Base-by-base conservation (phyloP, 169 alveolate genomes). In the Cryptosporidium sp. region DNA sequence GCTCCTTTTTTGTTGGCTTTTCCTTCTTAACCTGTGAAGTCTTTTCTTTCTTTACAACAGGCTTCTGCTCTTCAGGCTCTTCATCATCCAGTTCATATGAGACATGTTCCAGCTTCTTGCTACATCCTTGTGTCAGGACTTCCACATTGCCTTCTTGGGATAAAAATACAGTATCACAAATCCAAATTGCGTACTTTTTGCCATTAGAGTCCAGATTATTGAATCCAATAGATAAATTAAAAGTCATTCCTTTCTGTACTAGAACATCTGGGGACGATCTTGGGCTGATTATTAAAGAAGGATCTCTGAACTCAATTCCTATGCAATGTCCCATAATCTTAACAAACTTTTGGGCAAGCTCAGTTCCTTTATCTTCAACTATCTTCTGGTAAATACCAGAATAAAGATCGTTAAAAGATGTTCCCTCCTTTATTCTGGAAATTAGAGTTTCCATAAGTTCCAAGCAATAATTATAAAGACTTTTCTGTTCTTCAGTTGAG, bases 151-250 rank as follows among this genome's bases (percentile, higher is more conserved):
- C 97, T 44, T 93, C 92, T 0, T 62, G 72, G 31, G 96, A 80
- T 33, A 95, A 92, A 65, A 61, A 94, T 7, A 95, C 96, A 3
- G 98, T 95, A 75, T 95, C 98, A 45, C 97, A 95, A n/a, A 95
- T 86, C 98, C 98, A 95, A 6, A 94, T 93, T 33, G 98, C 97
- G 58, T 92, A 95, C 72, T 68, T 91, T 58, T 91, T 93, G 16
- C 92, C 93, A 23, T 68, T 87, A 12, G 92, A 94, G 21, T 80
- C 69, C 21, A 95, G 86, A 70, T 95, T 93, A 60, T 92, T 93
- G 86, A 95, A 95, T 3, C 97, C 98, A 9, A 95, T 91, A 1
- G 97, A 93, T 52, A 95, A 60, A 75, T 94, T 93, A 65, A 95
- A 95, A 16, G 96, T 92, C 94, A 95, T 95, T 67, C 94, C 95